Conservation (phyloP, 495 filamentous ascomycete species). For the Margaritispora aquatica region DNA sequence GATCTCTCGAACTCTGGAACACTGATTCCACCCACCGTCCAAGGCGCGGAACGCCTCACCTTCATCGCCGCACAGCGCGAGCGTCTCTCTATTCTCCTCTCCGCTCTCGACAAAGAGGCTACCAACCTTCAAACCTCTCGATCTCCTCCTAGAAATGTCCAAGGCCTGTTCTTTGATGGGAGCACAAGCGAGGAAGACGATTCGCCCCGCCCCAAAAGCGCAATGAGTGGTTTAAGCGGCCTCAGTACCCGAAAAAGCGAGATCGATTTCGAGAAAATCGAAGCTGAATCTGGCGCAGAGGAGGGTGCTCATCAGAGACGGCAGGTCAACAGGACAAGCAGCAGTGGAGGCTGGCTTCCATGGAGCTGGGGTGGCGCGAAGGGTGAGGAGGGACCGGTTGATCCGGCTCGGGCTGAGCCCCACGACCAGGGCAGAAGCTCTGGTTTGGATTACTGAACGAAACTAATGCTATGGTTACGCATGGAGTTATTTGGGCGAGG, state of each 20-base stretch:
- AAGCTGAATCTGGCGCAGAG: slow-evolving; percentile 54
- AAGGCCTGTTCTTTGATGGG: slow-evolving; percentile 21
- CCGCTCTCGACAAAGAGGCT: slow-evolving; percentile 70
- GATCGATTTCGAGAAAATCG: slow-evolving; percentile 78
- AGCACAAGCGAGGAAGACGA: slow-evolving; percentile 18
- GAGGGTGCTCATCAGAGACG: slow-evolving; percentile 36
- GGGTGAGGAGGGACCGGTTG: background rate
- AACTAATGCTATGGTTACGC: background rate
- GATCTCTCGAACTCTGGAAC: slow-evolving; percentile 51
- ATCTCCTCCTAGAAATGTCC: slow-evolving; percentile 4
- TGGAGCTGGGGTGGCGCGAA: slow-evolving; percentile 50
- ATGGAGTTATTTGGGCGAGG: background rate
- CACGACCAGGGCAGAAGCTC: slow-evolving; percentile 19
- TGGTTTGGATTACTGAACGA: slow-evolving; percentile 17
- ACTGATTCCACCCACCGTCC: slow-evolving; percentile 61
- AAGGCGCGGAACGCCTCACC: slow-evolving; percentile 53
- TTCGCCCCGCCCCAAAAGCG: slow-evolving; percentile 31
- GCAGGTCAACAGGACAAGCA: slow-evolving; percentile 11
- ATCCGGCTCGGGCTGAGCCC: slow-evolving; percentile 11
- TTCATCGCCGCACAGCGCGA: slow-evolving; percentile 73
- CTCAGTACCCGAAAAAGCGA: slow-evolving; percentile 30
- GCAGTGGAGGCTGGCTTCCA: slow-evolving; percentile 48
- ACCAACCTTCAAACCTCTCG: slow-evolving; percentile 21
- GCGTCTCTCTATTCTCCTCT: slow-evolving; percentile 60
- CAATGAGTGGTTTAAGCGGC: slow-evolving; percentile 41